These are phyloP conservation scores for Phytophthora sp. DNA, from an alignment of 352 stramenopile species.

Conservation along the genomic window DNA sequence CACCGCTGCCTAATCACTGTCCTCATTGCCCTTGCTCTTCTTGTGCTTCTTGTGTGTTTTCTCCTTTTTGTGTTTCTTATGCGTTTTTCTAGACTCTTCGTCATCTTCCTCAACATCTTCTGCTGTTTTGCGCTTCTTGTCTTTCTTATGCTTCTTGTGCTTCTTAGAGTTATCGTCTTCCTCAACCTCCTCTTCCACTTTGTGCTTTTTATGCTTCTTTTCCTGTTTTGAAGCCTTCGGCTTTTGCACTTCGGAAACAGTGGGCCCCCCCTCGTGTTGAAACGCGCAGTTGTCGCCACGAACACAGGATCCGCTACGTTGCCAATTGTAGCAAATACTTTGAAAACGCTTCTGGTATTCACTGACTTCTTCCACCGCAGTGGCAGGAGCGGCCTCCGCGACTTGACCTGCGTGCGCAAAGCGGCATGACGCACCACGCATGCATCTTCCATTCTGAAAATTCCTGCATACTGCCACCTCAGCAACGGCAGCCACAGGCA, in stretches of 20 bases:
- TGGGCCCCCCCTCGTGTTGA: slow-evolving; percentile 43
- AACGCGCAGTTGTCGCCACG: slow-evolving; percentile 57
- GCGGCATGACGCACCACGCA: slow-evolving; percentile 55
- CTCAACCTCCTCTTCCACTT: not conserved
- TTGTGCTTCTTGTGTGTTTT: slow-evolving; percentile 39
- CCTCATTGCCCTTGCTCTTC: slow-evolving; percentile 30
- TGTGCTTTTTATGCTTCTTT: slow-evolving; percentile 16
- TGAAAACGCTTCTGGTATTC: slow-evolving; percentile 72
- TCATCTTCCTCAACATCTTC: slow-evolving; percentile 13
- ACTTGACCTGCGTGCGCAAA: slow-evolving; percentile 57
- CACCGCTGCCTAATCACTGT: slow-evolving; percentile 18
- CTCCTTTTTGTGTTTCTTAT: slow-evolving; percentile 32
- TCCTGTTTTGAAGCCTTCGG: slow-evolving; percentile 13
- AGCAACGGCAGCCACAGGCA: slow-evolving; percentile 44
- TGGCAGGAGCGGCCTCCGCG: slow-evolving; percentile 12
- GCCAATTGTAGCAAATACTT: slow-evolving; percentile 73
- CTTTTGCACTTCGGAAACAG: not conserved
- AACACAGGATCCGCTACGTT: slow-evolving; percentile 42
- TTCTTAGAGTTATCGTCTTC: slow-evolving; percentile 9
- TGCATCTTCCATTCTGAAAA: slow-evolving; percentile 50
- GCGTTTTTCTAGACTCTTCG: slow-evolving; percentile 7
- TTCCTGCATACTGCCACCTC: slow-evolving; percentile 60
- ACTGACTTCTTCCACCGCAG: slow-evolving; percentile 59
- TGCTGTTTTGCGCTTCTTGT: slow-evolving; percentile 27
- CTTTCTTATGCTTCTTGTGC: slow-evolving; percentile 36